Conservation (phyloP, 495 filamentous ascomycete genomes). For the Aspergillus affinis region DNA sequence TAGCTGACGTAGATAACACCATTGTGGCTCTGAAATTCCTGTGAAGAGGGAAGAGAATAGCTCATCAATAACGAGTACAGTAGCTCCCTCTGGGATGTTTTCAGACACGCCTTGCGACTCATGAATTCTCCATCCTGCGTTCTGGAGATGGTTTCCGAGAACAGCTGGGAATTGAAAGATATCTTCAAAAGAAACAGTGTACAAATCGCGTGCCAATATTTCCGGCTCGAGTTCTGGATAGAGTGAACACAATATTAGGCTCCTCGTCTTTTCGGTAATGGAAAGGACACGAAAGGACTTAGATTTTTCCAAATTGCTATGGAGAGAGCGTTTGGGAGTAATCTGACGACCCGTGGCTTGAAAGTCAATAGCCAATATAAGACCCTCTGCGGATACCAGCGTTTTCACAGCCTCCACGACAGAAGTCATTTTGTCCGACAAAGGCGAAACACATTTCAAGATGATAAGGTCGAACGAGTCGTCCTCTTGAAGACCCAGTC, state of each 20-base stretch:
- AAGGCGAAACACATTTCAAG: conserved; percentile 3
- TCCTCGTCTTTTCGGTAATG: neutral
- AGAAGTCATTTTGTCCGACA: neutral
- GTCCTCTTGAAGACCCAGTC: neutral
- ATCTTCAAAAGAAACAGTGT: conserved; percentile 2
- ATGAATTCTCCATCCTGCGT: neutral
- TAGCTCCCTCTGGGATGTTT: neutral
- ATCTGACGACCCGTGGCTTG: neutral
- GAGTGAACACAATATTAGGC: neutral
- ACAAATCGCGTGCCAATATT: neutral
- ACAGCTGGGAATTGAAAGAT: neutral
- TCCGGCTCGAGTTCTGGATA: neutral
- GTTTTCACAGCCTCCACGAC: neutral
- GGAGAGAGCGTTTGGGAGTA: neutral
- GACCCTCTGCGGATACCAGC: neutral
- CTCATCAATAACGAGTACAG: conserved; percentile 2
- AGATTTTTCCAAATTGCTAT: neutral
- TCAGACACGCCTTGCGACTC: neutral
- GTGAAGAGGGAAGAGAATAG: neutral
- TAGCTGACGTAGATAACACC: conserved; percentile 1
- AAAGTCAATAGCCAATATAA: conserved; percentile 1
- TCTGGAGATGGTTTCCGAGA: neutral
- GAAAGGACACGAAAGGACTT: neutral
- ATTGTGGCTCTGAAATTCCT: neutral
- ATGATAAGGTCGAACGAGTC: conserved; percentile 12